Base-by-base conservation (phyloP, 768 basidiomycete genomes). In the Leccinum pellstonianum region DNA sequence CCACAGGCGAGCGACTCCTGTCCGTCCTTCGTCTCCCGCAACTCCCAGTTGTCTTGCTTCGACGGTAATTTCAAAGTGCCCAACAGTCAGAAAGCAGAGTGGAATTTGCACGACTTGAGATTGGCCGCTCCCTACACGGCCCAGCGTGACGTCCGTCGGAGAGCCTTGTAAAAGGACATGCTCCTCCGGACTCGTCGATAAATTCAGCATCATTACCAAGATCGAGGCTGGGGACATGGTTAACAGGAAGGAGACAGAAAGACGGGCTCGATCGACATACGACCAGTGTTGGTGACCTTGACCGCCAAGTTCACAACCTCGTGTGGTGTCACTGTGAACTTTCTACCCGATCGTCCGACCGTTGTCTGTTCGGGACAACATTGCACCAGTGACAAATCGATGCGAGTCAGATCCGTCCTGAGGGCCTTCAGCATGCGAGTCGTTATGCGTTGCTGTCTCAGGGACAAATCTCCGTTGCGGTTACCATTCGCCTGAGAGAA, bases 361-460 rank as follows among this genome's bases (percentile, higher is more conserved):
- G 50, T 52, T 59, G 65, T 33, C 59, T 64, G 59, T 31, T 69
- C 64, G 17, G 55, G 48, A 12, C 69, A 69, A 57, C 77, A 75
- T 27, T 63, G 66, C 5, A 71, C 67, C 43, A 93, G 72, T 0
- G 78, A 78, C 62, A 96, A 67, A 4, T 80, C 72, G 27, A 96
- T 77, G 6, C 77, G 79, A 11, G 87, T 83, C 7, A 82, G 78
- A 65, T 94, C 88, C 37, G 83, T 82, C 27, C 87, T 86, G 43
- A 97, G 74, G 23, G 83, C 81, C 54, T 92, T 86, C 15, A 97
- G 76, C 90, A 97, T 94, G 0, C 83, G 83, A 52, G 83, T 68
- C 4, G 91, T 86, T 76, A 98, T 81, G 15, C 87, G 78, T 62
- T 95, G 91, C 49, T 83, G 81, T 57, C 95, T 81, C 33, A 98